A percentile compares a stretch with the other conserved stretches of the same genome.
These are phyloP conservation scores for Colletotrichum magnum DNA, from an alignment of 2,329 filamentous ascomycete genomes.

Conservation along the genomic window DNA sequence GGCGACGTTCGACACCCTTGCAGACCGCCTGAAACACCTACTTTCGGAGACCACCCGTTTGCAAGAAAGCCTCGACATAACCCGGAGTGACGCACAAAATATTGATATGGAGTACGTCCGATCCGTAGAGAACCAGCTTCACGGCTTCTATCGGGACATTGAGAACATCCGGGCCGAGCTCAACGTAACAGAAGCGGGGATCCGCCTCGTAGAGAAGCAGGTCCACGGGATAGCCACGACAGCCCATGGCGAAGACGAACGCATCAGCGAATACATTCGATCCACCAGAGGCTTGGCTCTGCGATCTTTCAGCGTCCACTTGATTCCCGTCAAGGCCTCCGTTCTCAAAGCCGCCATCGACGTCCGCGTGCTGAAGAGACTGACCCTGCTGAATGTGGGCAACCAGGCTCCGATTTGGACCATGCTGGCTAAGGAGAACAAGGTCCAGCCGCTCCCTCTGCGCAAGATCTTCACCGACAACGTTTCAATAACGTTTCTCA, in stretches of 20 bases:
- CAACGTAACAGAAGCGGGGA: constrained; percentile 53
- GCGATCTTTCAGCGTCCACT: constrained; percentile 67
- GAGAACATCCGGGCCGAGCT: constrained; percentile 53
- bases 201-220: constrained; percentile 50
- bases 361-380: constrained; percentile 65
- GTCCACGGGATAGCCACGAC: constrained; percentile 27
- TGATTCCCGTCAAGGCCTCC: constrained; percentile 72
- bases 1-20: constrained; percentile 51
- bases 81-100: constrained; percentile 40
- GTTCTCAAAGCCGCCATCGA: constrained; percentile 71
- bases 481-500: constrained; percentile 68
- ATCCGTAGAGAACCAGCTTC: constrained; percentile 49
- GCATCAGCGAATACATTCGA: constrained; percentile 68
- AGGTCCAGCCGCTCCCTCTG: constrained; percentile 63
- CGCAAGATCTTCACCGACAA: constrained; percentile 75
- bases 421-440: constrained; percentile 68
- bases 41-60: constrained; percentile 49
- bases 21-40: constrained; percentile 50
- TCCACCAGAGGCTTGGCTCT: constrained; percentile 71
- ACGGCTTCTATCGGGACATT: constrained; percentile 49
- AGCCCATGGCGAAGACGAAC: constrained; percentile 43
- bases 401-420: constrained; percentile 73
- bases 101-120: constrained; percentile 43
- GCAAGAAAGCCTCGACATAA: constrained; percentile 48
- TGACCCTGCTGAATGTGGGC: constrained; percentile 76